Evolutionary conservation across 1,284 basidiomycete genomes (phyloP), one percentile per base, ranked within the genome.

Genomic region (Mycena citricolor): DNA sequence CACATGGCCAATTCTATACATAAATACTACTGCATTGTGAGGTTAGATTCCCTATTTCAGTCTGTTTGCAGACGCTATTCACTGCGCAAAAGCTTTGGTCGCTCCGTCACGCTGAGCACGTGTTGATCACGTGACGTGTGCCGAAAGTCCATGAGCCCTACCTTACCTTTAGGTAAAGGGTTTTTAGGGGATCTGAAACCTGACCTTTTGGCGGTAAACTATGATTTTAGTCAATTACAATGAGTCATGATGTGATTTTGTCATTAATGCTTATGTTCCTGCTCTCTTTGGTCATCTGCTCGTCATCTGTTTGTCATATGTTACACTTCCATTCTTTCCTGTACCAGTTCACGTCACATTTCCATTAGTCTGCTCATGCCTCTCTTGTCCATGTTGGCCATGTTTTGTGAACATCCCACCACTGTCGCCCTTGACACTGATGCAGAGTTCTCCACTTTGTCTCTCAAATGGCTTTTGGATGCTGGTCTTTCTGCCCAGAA

Each of bases 401-500:
- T 23, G 16, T 35, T 19, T 23, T 35, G 33, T 23, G 14, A n/a
- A 19, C 8, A 11, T 10, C 16, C 14, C 20, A 19, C 24, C 33
- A 10, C 33, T 14, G 11, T 5, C 16, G 10, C 33, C n/a, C 14
- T 35, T 23, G 33, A 35, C 33, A 20, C 12, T 13, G 12, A 33
- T 11, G 16, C 21, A 11, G 19, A 35, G 16, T 4, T 22, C 4
- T 6, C 33, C 24, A 19, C n/a, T 13, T 7, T 35, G 16, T 35
- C 33, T 35, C 33, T 35, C 20, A 23, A 35, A 12, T 35, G 33
- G 33, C 12, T 35, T n/a, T 13, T 35, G 10, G 8, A 35, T 13
- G 7, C 14, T 34, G 71, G 73, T 1, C 57, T 77, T 1, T 79
- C 76, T 40, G 57, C 69, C 8, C 67, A n/a, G n/a, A n/a, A n/a